phyloP scores from a whole-genome alignment of 2,329 filamentous ascomycete species.

The Alternaria triticimaculans region DNA sequence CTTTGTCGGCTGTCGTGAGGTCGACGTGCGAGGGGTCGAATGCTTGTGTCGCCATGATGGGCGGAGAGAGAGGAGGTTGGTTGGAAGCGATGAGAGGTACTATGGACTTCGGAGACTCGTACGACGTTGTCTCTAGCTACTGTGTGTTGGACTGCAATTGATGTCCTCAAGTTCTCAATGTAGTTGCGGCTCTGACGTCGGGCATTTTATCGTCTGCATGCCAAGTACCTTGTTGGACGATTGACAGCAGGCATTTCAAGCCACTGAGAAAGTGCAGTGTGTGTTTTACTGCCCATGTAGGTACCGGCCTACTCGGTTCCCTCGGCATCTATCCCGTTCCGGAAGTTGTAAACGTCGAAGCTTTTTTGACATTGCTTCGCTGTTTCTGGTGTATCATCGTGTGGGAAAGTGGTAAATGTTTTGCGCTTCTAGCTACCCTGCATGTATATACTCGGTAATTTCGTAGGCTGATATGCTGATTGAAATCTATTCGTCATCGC shows the following conservation, averaged over 20 bases:
- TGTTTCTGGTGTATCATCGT: neutral
- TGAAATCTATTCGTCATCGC: neutral
- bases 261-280: neutral
- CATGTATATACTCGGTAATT: neutral
- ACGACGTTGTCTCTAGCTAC: neutral
- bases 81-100: neutral
- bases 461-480: too few species aligned
- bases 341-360: neutral
- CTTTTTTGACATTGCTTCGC: neutral
- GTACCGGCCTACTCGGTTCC: neutral
- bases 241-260: neutral
- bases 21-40: neutral
- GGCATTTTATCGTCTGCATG: neutral
- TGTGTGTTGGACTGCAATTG: too few species aligned
- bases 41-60: neutral
- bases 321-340: neutral
- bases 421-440: neutral
- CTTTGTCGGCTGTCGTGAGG: neutral
- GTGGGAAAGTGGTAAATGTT: neutral
- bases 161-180: neutral
- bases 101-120: neutral
- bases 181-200: neutral
- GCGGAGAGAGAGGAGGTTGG: neutral
- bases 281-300: neutral
- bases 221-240: slow-evolving; percentile 13